These are phyloP conservation scores for Emydomyces testavorans DNA, from an alignment of 2,329 filamentous ascomycete species.

Conservation along the genomic window DNA sequence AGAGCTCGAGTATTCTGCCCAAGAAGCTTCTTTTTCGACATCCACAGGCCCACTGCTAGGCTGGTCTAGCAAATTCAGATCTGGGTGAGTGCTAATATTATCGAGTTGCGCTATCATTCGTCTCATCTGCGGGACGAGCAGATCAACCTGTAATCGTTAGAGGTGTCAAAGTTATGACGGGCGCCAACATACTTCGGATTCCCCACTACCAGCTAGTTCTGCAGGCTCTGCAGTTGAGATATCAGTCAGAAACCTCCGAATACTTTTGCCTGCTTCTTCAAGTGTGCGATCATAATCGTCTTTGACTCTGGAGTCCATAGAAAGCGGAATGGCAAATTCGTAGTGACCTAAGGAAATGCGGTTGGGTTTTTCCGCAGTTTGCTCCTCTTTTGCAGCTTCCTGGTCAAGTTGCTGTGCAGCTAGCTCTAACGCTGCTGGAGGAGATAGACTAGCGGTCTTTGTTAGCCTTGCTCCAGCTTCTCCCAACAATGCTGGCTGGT, in stretches of 20 bases:
- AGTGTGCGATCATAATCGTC: conserved; percentile 33
- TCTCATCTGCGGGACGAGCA: conserved; percentile 25
- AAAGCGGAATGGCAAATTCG: conserved; percentile 33
- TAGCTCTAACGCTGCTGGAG: conserved; percentile 3
- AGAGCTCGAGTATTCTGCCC: conserved; percentile 38
- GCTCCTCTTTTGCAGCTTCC: conserved; percentile 17
- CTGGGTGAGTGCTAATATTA: conserved; percentile 36
- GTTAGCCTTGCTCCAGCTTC: conserved; percentile 6
- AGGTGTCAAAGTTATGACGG: not conserved
- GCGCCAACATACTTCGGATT: conserved; percentile 21
- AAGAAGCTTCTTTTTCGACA: conserved; percentile 31
- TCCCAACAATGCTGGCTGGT: conserved; percentile 11
- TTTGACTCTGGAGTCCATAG: conserved; percentile 36
- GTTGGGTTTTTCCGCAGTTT: conserved; percentile 19
- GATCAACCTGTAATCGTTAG: conserved; percentile 16
- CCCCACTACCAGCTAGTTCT: conserved; percentile 1
- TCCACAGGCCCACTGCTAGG: conserved; percentile 27
- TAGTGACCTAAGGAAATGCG: conserved; percentile 29
- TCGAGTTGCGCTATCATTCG: conserved; percentile 30
- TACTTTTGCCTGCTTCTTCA: conserved; percentile 21
- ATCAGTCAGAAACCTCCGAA: conserved; percentile 23
- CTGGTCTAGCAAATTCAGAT: conserved; percentile 34
- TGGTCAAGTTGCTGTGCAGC: conserved; percentile 7
- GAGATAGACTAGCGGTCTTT: not conserved
- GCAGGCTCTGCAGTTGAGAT: not conserved